phyloP scores from a whole-genome alignment of 257 asterid species.

The Cruciata laevipes region DNA sequence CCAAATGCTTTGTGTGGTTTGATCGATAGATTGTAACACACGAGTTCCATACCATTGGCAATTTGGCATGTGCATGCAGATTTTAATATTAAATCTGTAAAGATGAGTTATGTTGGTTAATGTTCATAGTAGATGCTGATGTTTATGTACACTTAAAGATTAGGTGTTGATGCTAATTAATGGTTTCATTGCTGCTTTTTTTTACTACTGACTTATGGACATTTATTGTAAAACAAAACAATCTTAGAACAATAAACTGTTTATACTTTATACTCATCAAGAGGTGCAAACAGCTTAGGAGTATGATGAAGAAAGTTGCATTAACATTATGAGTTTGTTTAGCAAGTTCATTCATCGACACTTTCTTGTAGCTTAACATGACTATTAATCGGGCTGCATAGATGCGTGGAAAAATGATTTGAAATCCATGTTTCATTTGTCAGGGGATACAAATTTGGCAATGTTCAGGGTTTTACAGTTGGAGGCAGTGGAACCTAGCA shows the following conservation, averaged over 20 bases:
- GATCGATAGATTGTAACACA: neutral
- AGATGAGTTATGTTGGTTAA: neutral
- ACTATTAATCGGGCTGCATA: neutral
- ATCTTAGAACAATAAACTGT: neutral
- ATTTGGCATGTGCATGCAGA: neutral
- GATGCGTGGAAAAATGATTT: neutral
- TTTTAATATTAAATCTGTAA: neutral
- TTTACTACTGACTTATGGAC: neutral
- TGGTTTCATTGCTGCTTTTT: neutral
- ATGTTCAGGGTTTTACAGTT: conserved; percentile 61
- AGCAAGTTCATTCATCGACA: neutral
- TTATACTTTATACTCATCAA: neutral
- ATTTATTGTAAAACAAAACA: neutral
- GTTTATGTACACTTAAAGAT: neutral
- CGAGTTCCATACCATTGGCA: neutral
- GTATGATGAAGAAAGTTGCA: neutral
- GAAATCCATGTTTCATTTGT: neutral
- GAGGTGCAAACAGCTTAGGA: neutral
- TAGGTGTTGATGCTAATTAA: too few relatives aligned
- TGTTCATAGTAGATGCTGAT: neutral
- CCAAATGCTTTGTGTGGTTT: neutral
- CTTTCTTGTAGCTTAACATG: neutral
- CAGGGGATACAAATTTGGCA: conserved; percentile 77
- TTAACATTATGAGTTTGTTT: neutral
- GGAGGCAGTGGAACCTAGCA: conserved; percentile 26